Evolutionary conservation across 2,329 filamentous ascomycete genomes (phyloP).

Genomic region (Phaeosphaeriaceae sp.): DNA sequence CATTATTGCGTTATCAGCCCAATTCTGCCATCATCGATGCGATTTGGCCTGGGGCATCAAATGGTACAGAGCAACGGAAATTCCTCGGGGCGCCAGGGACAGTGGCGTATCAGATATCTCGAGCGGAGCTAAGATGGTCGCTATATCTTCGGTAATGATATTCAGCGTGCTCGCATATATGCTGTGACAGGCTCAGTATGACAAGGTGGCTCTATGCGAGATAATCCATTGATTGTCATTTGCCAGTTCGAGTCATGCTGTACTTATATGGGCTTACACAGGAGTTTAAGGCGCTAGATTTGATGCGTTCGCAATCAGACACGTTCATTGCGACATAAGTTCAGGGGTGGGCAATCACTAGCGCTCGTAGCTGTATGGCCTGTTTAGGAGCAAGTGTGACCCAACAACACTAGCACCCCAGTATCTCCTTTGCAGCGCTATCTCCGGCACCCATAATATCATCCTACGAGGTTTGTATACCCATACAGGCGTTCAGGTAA

Average conservation of each 20-base stretch:
- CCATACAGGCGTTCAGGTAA: neutral
- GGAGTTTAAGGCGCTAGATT: neutral
- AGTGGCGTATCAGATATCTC: neutral
- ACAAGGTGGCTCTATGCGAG: neutral
- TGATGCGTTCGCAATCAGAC: constrained; percentile 24
- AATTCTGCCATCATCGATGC: constrained; percentile 15
- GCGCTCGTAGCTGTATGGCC: too few relatives aligned
- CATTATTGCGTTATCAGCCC: constrained; percentile 16
- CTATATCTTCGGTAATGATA: too few relatives aligned
- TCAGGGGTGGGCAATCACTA: constrained; percentile 7
- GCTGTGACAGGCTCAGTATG: too few relatives aligned
- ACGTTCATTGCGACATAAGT: constrained; percentile 32
- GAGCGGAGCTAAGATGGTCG: neutral
- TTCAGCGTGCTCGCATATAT: too few relatives aligned
- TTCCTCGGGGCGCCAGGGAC: neutral
- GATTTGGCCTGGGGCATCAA: neutral
- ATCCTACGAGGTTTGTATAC: neutral
- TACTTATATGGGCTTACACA: neutral
- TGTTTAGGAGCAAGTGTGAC: too few relatives aligned
- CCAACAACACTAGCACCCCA: too few relatives aligned
- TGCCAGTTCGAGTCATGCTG: neutral
- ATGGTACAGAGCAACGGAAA: neutral
- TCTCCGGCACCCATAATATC: neutral
- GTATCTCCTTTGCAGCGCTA: neutral
- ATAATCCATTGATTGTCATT: constrained; percentile 6